These are phyloP conservation scores for Russula vinacea DNA, from an alignment of 768 basidiomycete species.

Conservation along the genomic window DNA sequence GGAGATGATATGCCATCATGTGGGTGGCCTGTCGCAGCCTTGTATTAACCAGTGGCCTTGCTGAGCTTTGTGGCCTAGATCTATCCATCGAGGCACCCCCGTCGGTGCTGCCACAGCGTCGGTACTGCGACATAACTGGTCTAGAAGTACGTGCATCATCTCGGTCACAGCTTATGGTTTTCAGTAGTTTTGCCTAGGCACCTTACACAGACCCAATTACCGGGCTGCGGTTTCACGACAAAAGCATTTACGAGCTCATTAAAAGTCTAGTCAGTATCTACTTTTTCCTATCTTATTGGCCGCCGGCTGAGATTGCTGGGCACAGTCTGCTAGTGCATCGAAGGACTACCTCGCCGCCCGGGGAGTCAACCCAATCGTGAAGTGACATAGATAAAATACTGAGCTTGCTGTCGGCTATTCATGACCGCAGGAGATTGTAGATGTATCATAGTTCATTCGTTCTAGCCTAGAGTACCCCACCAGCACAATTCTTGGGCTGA, in stretches of 20 bases:
- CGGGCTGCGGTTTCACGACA: conserved; percentile 77
- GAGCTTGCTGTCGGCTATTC: no score
- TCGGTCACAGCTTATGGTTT: not conserved
- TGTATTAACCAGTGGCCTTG: not conserved
- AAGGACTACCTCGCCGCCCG: conserved; percentile 72
- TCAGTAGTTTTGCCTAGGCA: conserved; percentile 44
- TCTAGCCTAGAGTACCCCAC: not conserved
- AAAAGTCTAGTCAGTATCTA: conserved; percentile 58
- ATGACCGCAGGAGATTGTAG: not conserved
- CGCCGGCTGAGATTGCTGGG: not conserved
- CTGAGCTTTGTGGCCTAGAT: conserved; percentile 42
- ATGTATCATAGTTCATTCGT: not conserved
- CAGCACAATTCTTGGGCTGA: no score
- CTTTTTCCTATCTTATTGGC: not conserved
- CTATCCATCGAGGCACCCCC: conserved; percentile 83
- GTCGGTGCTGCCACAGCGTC: conserved; percentile 68
- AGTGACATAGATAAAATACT: conserved; percentile 22
- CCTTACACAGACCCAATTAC: conserved; percentile 83
- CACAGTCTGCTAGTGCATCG: conserved; percentile 62
- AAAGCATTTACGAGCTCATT: conserved; percentile 80
- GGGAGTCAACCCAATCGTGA: conserved; percentile 41
- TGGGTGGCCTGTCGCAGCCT: conserved; percentile 38
- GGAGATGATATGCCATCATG: conserved; percentile 73
- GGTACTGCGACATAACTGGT: conserved; percentile 85
- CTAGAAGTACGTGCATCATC: conserved; percentile 52